These are phyloP conservation scores for Aspergillus asperescens DNA, from an alignment of 495 filamentous ascomycete species.

Conservation along the genomic window DNA sequence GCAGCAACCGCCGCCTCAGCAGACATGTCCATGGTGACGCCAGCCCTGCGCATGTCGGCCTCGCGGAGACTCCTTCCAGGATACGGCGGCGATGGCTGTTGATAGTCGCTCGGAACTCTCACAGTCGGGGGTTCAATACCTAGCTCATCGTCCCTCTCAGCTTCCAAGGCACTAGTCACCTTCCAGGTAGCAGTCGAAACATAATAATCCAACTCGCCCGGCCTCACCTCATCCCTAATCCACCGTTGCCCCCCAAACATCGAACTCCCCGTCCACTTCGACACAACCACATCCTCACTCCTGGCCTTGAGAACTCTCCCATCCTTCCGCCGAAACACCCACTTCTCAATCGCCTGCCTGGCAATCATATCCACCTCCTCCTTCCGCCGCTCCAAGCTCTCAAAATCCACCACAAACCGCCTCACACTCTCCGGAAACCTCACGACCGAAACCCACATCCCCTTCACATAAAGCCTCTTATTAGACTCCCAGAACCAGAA, in stretches of 20 bases:
- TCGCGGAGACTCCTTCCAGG: not conserved
- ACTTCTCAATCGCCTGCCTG: slow-evolving; percentile 16
- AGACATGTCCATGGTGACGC: too few relatives aligned
- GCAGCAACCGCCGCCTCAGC: too few relatives aligned
- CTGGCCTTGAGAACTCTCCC: slow-evolving; percentile 14
- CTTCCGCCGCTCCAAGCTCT: slow-evolving; percentile 23
- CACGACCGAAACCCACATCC: slow-evolving; percentile 18
- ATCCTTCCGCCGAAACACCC: slow-evolving; percentile 26
- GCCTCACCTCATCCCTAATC: slow-evolving; percentile 24
- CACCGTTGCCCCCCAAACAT: slow-evolving; percentile 17
- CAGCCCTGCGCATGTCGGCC: not conserved
- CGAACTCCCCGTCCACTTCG: slow-evolving; percentile 27
- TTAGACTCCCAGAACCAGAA: slow-evolving; percentile 28
- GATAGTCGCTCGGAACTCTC: not conserved
- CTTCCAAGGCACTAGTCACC: not conserved
- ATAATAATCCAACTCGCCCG: slow-evolving; percentile 28
- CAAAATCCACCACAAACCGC: slow-evolving; percentile 25
- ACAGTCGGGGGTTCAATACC: not conserved
- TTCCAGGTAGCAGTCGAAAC: slow-evolving; percentile 23
- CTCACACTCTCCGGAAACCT: slow-evolving; percentile 22
- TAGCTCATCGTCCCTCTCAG: not conserved
- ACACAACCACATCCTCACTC: slow-evolving; percentile 10
- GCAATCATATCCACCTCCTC: slow-evolving; percentile 25
- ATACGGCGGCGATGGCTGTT: not conserved
- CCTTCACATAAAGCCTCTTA: slow-evolving; percentile 17